Evolutionary conservation across 2,329 filamentous ascomycete genomes (phyloP).

Genomic region (Fusarium tupiense): DNA sequence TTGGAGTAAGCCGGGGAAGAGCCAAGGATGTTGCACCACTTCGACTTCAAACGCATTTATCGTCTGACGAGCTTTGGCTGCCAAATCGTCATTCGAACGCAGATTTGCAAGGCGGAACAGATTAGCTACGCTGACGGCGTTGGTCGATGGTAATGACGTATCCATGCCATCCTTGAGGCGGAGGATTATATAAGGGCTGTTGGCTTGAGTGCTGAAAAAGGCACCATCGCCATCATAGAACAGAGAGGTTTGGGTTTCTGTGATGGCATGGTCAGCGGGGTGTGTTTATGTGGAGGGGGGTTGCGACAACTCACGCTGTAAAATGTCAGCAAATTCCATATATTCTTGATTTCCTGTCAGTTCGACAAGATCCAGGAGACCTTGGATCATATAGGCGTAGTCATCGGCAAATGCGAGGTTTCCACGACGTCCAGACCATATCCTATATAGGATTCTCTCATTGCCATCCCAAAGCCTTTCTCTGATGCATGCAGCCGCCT

Average conservation of each 20-base stretch:
- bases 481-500: conserved; percentile 77
- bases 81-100: conserved; percentile 72
- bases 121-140: conserved; percentile 87
- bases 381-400: conserved; percentile 88
- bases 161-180: conserved; percentile 97
- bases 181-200: conserved; percentile 77
- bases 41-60: conserved; percentile 90
- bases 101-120: conserved; percentile 81
- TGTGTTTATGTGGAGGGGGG: neutral
- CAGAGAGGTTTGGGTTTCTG: conserved; percentile 75
- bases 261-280: conserved; percentile 19
- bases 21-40: conserved; percentile 90
- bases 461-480: conserved; percentile 75
- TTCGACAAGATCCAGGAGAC: conserved; percentile 85
- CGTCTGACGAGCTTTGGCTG: conserved; percentile 74
- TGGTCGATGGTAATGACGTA: conserved; percentile 87
- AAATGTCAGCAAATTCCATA: conserved; percentile 80
- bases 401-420: conserved; percentile 87
- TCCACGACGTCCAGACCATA: conserved; percentile 75
- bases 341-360: conserved; percentile 80
- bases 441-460: conserved; percentile 73
- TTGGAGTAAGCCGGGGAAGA: conserved; percentile 84
- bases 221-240: conserved; percentile 80
- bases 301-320: conserved; percentile 70
- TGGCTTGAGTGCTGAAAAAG: conserved; percentile 76